These are phyloP conservation scores for Aspergillus sp. DNA, from an alignment of 2,329 filamentous ascomycete species.

Conservation along the genomic window DNA sequence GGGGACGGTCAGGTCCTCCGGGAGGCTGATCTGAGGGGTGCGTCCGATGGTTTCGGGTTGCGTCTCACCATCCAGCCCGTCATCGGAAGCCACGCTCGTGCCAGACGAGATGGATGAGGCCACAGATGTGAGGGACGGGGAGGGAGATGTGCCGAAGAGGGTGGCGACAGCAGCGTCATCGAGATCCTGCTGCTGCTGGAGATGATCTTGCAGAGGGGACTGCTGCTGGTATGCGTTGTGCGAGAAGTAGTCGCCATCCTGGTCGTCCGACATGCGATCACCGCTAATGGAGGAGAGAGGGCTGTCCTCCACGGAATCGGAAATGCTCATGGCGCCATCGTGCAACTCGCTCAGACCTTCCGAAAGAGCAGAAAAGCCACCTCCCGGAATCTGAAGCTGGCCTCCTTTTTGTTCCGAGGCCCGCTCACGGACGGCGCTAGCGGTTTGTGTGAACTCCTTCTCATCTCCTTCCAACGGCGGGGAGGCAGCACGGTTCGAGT, in stretches of 20 bases:
- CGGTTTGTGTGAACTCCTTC: conserved; percentile 94
- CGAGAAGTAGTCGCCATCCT: conserved; percentile 41
- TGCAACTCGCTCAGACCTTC: conserved; percentile 47
- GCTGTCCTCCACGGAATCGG: conserved; percentile 34
- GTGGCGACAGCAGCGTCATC: conserved; percentile 39
- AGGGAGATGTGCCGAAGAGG: conserved; percentile 46
- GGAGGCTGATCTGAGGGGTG: conserved; percentile 36
- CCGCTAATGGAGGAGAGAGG: conserved; percentile 34
- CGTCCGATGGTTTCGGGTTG: conserved; percentile 21
- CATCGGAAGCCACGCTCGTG: conserved; percentile 41
- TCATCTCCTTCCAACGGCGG: conserved; percentile 92
- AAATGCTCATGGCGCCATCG: conserved; percentile 30
- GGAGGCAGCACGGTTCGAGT: conserved; percentile 73
- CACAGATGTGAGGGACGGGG: conserved; percentile 45
- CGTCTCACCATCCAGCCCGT: conserved; percentile 31
- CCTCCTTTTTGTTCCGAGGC: conserved; percentile 42
- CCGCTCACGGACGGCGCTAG: conserved; percentile 73
- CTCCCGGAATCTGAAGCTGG: conserved; percentile 29
- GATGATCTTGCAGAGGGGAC: conserved; percentile 19
- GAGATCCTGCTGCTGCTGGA: conserved; percentile 30
- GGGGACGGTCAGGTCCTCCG: conserved; percentile 28
- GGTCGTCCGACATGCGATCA: conserved; percentile 32
- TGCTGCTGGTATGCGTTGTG: conserved; percentile 29
- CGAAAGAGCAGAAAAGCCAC: conserved; percentile 39
- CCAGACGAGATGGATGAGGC: conserved; percentile 46